These are phyloP conservation scores for Fusarium gaditjirri DNA, from an alignment of 2,329 filamentous ascomycete genomes.

Conservation along the genomic window DNA sequence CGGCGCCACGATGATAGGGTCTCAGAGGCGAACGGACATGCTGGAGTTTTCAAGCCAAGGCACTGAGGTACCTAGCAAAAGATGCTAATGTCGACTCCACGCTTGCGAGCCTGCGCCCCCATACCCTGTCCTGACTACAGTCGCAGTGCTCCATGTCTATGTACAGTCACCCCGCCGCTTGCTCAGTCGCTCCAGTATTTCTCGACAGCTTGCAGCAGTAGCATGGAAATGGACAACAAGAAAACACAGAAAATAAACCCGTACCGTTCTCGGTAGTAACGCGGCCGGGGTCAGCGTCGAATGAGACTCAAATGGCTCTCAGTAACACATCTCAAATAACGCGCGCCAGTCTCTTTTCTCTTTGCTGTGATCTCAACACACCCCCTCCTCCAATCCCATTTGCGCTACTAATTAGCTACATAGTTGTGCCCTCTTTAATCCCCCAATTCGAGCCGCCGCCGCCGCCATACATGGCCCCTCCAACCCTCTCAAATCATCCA, in stretches of 20 bases:
- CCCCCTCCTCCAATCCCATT: slow-evolving; percentile 42
- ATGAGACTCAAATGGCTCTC: slow-evolving; percentile 38
- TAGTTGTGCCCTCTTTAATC: slow-evolving; percentile 42
- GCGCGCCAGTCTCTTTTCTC: slow-evolving; percentile 41
- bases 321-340: slow-evolving; percentile 38
- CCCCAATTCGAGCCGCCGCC: slow-evolving; percentile 47
- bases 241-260: slow-evolving; percentile 30
- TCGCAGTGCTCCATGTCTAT: slow-evolving; percentile 15
- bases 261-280: slow-evolving; percentile 35
- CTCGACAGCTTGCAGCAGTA: slow-evolving; percentile 32
- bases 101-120: slow-evolving; percentile 32
- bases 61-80: slow-evolving; percentile 14
- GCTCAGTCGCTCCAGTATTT: slow-evolving; percentile 29
- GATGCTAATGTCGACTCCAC: slow-evolving; percentile 29
- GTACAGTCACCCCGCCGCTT: slow-evolving; percentile 32
- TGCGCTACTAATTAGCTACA: slow-evolving; percentile 40
- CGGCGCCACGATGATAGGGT: slow-evolving; percentile 40
- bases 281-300: slow-evolving; percentile 43
- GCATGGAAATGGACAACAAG: slow-evolving; percentile 30
- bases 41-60: slow-evolving; percentile 33
- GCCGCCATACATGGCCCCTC: slow-evolving; percentile 44
- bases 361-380: slow-evolving; percentile 33
- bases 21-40: slow-evolving; percentile 31
- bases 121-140: slow-evolving; percentile 31
- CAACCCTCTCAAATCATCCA: slow-evolving; percentile 44